Evolutionary conservation across 2,329 filamentous ascomycete genomes (phyloP).

Genomic region (Paecilomyces sp.): DNA sequence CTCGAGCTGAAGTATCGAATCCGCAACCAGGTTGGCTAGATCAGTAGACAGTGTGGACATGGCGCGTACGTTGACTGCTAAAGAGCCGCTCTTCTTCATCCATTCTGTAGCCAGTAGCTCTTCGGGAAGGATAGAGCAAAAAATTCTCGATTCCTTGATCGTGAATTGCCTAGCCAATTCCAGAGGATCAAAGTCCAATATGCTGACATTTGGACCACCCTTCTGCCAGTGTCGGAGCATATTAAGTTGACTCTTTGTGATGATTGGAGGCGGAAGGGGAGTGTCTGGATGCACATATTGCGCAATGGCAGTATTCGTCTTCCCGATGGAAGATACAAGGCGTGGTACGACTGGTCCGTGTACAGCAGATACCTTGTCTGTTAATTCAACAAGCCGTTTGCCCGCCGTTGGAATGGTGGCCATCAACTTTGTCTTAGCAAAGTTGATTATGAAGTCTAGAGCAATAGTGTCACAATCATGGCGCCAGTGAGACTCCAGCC

Average conservation of each 20-base stretch:
- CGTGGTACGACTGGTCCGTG: constrained; percentile 74
- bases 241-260: constrained; percentile 71
- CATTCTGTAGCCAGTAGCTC: constrained; percentile 88
- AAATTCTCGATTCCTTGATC: constrained; percentile 82
- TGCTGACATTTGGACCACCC: constrained; percentile 61
- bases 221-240: constrained; percentile 67
- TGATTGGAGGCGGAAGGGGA: constrained; percentile 59
- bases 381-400: constrained; percentile 71
- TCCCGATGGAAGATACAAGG: constrained; percentile 77
- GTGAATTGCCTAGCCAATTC: constrained; percentile 91
- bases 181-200: constrained; percentile 84
- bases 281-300: constrained; percentile 65
- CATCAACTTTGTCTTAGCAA: constrained; percentile 67
- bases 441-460: constrained; percentile 67
- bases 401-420: constrained; percentile 67
- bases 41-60: constrained; percentile 93
- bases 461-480: constrained; percentile 72
- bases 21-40: constrained; percentile 83
- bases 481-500: constrained; percentile 94
- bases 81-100: constrained; percentile 77
- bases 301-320: constrained; percentile 69
- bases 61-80: constrained; percentile 82
- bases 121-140: constrained; percentile 85
- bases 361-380: constrained; percentile 66
- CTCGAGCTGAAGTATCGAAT: constrained; percentile 80